Percentiles rank a stretch among this genome's conserved stretches.
Evolutionary conservation across 2,329 filamentous ascomycete species (phyloP).

Genomic region (Sphaerulina vaccinii): DNA sequence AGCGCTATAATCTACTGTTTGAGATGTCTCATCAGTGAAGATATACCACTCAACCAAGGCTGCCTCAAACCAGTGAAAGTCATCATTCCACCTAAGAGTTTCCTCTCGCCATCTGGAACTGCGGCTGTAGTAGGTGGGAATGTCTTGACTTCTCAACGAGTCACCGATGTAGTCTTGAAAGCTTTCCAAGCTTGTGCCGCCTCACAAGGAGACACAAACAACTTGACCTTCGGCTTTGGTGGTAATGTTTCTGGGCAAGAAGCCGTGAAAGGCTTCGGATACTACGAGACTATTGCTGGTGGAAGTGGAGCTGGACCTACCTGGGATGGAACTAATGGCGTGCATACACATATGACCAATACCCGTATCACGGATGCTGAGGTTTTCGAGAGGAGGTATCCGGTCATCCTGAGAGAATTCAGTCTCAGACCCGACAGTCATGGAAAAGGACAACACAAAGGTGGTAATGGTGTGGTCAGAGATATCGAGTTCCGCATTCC

Average conservation of each 20-base stretch:
- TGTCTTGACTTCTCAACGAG: slow-evolving; percentile 72
- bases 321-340: slow-evolving; percentile 72
- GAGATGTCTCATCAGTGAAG: slow-evolving; percentile 72
- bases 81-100: slow-evolving; percentile 67
- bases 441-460: slow-evolving; percentile 63
- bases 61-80: slow-evolving; percentile 76
- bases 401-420: slow-evolving; percentile 71
- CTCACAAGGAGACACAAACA: slow-evolving; percentile 78
- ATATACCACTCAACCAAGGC: slow-evolving; percentile 84
- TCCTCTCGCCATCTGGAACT: slow-evolving; percentile 71
- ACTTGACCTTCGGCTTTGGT: slow-evolving; percentile 79
- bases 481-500: slow-evolving; percentile 81
- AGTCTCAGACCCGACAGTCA: slow-evolving; percentile 62
- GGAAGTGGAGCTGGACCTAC: slow-evolving; percentile 70
- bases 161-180: slow-evolving; percentile 79
- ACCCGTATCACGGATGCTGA: slow-evolving; percentile 80
- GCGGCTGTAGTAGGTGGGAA: slow-evolving; percentile 83
- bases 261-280: slow-evolving; percentile 74
- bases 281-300: slow-evolving; percentile 82
- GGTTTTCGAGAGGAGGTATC: slow-evolving; percentile 74
- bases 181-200: slow-evolving; percentile 79
- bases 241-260: slow-evolving; percentile 60
- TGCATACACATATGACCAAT: slow-evolving; percentile 87
- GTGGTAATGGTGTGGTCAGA: slow-evolving; percentile 74
- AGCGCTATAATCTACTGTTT: slow-evolving; percentile 85